Evolutionary conservation across 805 yeast genomes (phyloP), one percentile per base, ranked within the genome.

Genomic region (Ogataea pini): DNA sequence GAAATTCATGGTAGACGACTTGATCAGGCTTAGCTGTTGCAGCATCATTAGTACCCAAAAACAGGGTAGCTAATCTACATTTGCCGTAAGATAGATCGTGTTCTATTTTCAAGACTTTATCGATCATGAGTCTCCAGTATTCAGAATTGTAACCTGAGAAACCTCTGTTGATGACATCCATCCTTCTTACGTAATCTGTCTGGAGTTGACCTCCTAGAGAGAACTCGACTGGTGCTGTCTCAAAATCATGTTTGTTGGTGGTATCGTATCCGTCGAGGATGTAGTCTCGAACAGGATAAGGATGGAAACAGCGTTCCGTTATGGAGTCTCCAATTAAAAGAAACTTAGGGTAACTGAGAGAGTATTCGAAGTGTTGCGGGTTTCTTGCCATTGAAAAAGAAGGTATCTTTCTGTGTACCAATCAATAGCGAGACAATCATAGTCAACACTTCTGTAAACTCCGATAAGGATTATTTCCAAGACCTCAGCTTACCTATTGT

Each of bases 11-110:
- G 8, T 80, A 40, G 1, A 78, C 76, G 7, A 86, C 87, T 57
- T 79, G 85, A n/a, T 65, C 66, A 3, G 78, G 79, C 2, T 65
- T 72, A 1, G 63, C 56, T 1, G 57, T 38, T 1, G 76, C 73
- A 0, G 85, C 74, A 62, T 89, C 96, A 59, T 89, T 89, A 13
- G 96, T 76, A 3, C 96, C 96, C 58, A 87, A 79, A 34, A 57
- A 60, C 17, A 60, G 22, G 13, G 54, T 45, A 0, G 57, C 58
- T 24, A 59, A 20, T 17, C 46, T 43, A 31, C 53, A 50, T 37
- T 56, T 59, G n/a, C 49, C 50, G 33, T 53, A 51, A 5, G 60
- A 54, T 24, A 43, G 20, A 22, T 65, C 68, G 41, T 76, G 62
- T 52, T 81, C 86, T 1, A 69, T 61, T n/a, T 71, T 67, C 32